Conservation (phyloP, 306 rosid species). For the Alnus glutinosa region DNA sequence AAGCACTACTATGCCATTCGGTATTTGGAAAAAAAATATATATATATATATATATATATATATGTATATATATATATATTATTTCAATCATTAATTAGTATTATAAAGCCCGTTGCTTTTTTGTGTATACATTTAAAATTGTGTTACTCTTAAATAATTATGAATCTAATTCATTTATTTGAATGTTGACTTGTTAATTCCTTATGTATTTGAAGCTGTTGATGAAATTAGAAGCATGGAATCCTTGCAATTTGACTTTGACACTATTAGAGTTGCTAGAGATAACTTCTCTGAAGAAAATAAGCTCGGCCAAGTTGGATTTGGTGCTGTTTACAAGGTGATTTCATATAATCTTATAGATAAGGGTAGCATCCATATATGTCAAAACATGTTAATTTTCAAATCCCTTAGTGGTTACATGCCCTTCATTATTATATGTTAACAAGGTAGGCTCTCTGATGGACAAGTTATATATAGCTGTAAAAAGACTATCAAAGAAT, state of each 20-base stretch:
- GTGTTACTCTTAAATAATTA: not conserved
- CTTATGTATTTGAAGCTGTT: not conserved
- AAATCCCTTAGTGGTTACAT: not conserved
- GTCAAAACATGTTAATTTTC: not conserved
- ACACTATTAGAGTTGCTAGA: constrained; percentile 32
- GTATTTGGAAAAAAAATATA: too few species aligned
- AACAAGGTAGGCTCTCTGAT: constrained; percentile 35
- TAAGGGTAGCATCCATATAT: not conserved
- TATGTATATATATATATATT: too few species aligned
- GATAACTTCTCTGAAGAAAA: constrained; percentile 33
- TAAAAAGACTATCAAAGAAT: constrained; percentile 35
- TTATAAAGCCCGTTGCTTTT: too few species aligned
- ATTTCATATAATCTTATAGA: not conserved
- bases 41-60: too few species aligned
- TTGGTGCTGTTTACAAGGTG: constrained; percentile 48
- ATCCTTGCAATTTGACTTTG: constrained; percentile 26
- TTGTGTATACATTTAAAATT: too few species aligned
- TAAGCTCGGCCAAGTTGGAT: constrained; percentile 47
- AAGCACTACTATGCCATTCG: too few species aligned
- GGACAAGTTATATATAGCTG: constrained; percentile 46
- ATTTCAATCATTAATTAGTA: not conserved
- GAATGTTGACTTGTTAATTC: too few species aligned
- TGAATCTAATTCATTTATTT: not conserved
- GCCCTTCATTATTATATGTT: not conserved
- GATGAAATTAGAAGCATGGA: constrained; percentile 12